Conservation (phyloP, 495 filamentous ascomycete genomes). For the Usnea hakonensis region DNA sequence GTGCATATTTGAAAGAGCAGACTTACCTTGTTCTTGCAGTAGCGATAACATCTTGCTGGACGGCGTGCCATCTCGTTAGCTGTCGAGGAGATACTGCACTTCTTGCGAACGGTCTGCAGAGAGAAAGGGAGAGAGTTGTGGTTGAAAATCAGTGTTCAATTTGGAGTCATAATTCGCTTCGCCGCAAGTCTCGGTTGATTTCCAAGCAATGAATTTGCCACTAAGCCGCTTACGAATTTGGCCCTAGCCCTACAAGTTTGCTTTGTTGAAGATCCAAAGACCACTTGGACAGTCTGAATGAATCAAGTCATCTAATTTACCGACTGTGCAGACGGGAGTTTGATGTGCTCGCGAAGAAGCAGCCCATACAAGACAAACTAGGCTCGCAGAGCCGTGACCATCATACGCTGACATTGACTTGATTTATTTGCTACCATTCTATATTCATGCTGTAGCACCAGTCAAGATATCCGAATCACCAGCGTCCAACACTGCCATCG, state of each 20-base stretch:
- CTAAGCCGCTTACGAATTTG: background rate
- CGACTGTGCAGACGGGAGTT: no score
- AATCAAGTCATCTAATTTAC: no score
- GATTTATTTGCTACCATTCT: conserved; percentile 2
- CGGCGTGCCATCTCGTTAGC: conserved; percentile 91
- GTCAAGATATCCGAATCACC: conserved; percentile 96
- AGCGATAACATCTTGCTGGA: conserved; percentile 98
- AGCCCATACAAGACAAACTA: background rate
- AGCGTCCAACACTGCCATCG: conserved; percentile 91
- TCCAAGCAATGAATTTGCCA: conserved; percentile 13
- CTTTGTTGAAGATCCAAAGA: background rate
- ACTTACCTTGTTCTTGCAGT: conserved; percentile 99
- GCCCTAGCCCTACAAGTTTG: background rate
- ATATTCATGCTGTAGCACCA: conserved; percentile 51
- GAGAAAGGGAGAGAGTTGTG: background rate
- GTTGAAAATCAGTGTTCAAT: background rate
- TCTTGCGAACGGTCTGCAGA: conserved; percentile 38
- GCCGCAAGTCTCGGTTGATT: conserved; percentile 11
- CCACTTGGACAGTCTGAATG: no score
- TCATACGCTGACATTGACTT: background rate
- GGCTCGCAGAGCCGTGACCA: background rate
- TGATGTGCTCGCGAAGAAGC: conserved; percentile 13
- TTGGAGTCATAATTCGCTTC: conserved; percentile 13
- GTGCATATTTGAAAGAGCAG: background rate
- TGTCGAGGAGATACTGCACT: conserved; percentile 47